Evolutionary conservation across 768 basidiomycete genomes (phyloP), one percentile per base, ranked within the genome.

Genomic region (Paxillus rubicundulus): DNA sequence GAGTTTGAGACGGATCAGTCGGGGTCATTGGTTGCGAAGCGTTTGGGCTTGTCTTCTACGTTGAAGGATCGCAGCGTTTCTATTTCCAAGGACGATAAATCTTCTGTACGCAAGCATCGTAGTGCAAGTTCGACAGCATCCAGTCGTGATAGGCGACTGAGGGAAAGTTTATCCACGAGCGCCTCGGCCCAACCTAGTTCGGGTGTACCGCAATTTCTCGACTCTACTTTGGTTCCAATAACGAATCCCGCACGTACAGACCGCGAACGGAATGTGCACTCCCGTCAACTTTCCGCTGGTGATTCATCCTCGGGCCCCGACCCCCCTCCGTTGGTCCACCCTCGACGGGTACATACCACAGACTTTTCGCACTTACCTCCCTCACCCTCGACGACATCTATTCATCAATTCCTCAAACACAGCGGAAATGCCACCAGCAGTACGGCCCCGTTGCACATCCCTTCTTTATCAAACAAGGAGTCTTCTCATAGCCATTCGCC

Each of bases 341-440:
- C 80, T 40, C 82, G 89, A 17, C 85, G 88, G 34, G 79, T 79
- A 36, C 83, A 83, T 49, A 77, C 81, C 45, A 85, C 78, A 7
- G 92, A 94, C 68, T 93, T 91, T 69, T 92, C 93, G 1, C 90
- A 91, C 64, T 77, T 96, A 4, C 92, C 92, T 12, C 90, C 94
- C 13, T 94, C 92, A 13, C 92, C 92, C 17, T 92, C 92, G 2
- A 84, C 90, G n/a, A 85, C 89, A 5, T 89, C 89, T 5, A 92
- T 94, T 51, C 87, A 91, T 53, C 88, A 91, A 58, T 85, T 94
- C 61, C 72, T 92, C 53, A 79, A 82, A 49, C 81, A 85, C 51
- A 71, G 79, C 4, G 69, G 75, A 39, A 74, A 67, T 34, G 70
- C 73, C n/a, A 67, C 71, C 34, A 72, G 68, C 49, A 70, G 72